Percentiles rank a stretch among this genome's conserved stretches.
Evolutionary conservation across 768 basidiomycete genomes (phyloP).

Genomic region (Neoboletus magnificus): DNA sequence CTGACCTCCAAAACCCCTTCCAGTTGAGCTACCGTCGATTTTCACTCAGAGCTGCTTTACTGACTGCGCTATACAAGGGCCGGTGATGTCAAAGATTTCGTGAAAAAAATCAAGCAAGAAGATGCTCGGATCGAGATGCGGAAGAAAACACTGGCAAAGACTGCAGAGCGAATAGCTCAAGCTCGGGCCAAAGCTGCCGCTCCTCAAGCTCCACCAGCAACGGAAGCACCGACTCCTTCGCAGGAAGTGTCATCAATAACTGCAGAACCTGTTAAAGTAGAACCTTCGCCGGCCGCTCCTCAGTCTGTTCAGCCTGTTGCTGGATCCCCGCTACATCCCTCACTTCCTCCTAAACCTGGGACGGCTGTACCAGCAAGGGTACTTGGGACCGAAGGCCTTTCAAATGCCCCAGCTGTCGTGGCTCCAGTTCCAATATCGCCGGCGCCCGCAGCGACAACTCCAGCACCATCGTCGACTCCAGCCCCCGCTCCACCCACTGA

Average conservation of each 20-base stretch:
- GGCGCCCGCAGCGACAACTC: slow-evolving; percentile 12
- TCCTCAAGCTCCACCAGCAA: slow-evolving; percentile 15
- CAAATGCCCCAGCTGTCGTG: slow-evolving; percentile 15
- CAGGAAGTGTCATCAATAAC: slow-evolving; percentile 15
- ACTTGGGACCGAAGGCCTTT: slow-evolving; percentile 33
- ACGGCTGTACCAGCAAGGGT: slow-evolving; percentile 32
- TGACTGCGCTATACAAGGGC: slow-evolving; percentile 40
- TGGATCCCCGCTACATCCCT: slow-evolving; percentile 58
- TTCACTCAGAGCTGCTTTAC: not conserved
- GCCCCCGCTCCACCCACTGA: slow-evolving; percentile 37
- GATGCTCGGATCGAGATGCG: slow-evolving; percentile 58
- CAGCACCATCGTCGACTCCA: slow-evolving; percentile 17
- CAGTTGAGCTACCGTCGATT: slow-evolving; percentile 44
- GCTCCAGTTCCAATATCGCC: slow-evolving; percentile 10
- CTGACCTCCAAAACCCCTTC: slow-evolving; percentile 63
- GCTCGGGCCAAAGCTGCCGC: slow-evolving; percentile 43
- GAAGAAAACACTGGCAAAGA: slow-evolving; percentile 38
- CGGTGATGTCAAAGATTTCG: slow-evolving; percentile 71
- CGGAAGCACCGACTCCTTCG: slow-evolving; percentile 15
- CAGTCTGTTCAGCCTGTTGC: slow-evolving; percentile 11
- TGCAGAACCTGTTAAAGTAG: slow-evolving; percentile 22
- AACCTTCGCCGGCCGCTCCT: slow-evolving; percentile 2
- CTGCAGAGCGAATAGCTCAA: slow-evolving; percentile 36
- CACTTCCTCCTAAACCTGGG: slow-evolving; percentile 69
- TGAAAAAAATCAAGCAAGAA: slow-evolving; percentile 66